A percentile compares a stretch with the other conserved stretches of the same genome.
Evolutionary conservation across 2,329 filamentous ascomycete genomes (phyloP).

Genomic region (Sclerotinia subarctica): DNA sequence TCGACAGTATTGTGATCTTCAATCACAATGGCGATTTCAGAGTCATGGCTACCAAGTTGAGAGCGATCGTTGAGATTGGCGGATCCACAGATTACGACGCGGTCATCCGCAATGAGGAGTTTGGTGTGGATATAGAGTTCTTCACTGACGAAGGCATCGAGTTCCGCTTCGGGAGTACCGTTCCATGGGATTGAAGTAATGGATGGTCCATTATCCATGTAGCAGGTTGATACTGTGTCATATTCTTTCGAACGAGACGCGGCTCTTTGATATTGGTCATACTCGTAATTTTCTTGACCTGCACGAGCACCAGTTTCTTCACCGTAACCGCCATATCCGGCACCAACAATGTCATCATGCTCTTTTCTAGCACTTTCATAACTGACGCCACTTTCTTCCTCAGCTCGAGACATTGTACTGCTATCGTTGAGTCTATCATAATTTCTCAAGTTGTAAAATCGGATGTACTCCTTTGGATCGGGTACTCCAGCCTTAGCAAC

Average conservation of each 20-base stretch:
- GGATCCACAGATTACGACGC: conserved; percentile 75
- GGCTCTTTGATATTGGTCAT: conserved; percentile 64
- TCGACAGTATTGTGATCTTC: conserved; percentile 71
- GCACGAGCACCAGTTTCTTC: conserved; percentile 39
- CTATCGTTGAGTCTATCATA: conserved; percentile 80
- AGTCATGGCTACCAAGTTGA: conserved; percentile 80
- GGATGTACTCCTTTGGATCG: conserved; percentile 69
- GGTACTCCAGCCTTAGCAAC: conserved; percentile 62
- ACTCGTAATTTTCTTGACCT: conserved; percentile 39
- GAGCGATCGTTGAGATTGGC: conserved; percentile 61
- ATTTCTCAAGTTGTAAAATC: conserved; percentile 81
- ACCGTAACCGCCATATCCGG: conserved; percentile 43
- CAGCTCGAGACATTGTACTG: conserved; percentile 56
- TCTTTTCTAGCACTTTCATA: conserved; percentile 66
- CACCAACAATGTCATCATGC: conserved; percentile 56
- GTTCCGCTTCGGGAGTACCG: conserved; percentile 53
- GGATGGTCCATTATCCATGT: conserved; percentile 75
- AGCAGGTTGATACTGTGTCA: conserved; percentile 75
- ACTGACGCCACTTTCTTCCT: conserved; percentile 60
- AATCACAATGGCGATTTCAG: conserved; percentile 85
- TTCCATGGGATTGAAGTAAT: conserved; percentile 58
- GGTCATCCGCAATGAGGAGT: conserved; percentile 77
- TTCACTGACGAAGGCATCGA: conserved; percentile 60
- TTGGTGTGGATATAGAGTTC: conserved; percentile 65
- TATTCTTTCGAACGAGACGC: conserved; percentile 59